Evolutionary conservation across 2,329 filamentous ascomycete genomes (phyloP).

Genomic region (Colletotrichum orbiculare): DNA sequence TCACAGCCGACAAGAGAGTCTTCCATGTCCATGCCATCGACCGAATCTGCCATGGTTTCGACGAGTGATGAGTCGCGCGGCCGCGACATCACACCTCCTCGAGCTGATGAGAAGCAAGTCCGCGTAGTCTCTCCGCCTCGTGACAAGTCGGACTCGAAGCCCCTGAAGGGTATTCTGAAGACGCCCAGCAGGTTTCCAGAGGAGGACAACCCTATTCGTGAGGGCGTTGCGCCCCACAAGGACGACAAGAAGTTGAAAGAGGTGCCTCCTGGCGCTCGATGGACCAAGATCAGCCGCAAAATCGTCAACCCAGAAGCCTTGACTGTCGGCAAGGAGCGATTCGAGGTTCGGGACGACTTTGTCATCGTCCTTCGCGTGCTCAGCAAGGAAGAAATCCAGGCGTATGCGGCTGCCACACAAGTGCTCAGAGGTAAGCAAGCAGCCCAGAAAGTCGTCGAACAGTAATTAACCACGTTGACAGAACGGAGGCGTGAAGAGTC

Average conservation of each 20-base stretch:
- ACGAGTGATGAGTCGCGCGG: slow-evolving; percentile 51
- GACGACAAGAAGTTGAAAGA: slow-evolving; percentile 79
- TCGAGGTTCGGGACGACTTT: slow-evolving; percentile 91
- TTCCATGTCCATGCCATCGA: slow-evolving; percentile 26
- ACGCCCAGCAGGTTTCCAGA: slow-evolving; percentile 89
- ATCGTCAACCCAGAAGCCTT: slow-evolving; percentile 91
- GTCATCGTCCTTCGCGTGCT: slow-evolving; percentile 92
- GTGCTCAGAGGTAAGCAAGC: slow-evolving; percentile 77
- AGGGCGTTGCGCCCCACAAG: slow-evolving; percentile 94
- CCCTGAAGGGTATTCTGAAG: slow-evolving; percentile 87
- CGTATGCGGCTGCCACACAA: slow-evolving; percentile 83
- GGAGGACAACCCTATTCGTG: slow-evolving; percentile 82
- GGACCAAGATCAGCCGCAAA: slow-evolving; percentile 92
- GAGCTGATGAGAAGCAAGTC: slow-evolving; percentile 59
- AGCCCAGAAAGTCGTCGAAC: not conserved
- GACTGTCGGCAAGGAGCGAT: slow-evolving; percentile 87
- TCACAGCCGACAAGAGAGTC: slow-evolving; percentile 27
- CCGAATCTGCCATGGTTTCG: slow-evolving; percentile 20
- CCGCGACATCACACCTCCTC: slow-evolving; percentile 51
- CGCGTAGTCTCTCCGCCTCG: slow-evolving; percentile 78
- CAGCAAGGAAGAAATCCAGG: slow-evolving; percentile 89
- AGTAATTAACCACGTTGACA: slow-evolving; percentile 31
- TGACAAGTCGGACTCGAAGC: slow-evolving; percentile 72
- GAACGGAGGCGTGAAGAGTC: slow-evolving; percentile 48
- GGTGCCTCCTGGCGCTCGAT: slow-evolving; percentile 82